These are phyloP conservation scores for Pseudonectria foliicola DNA, from an alignment of 2,329 filamentous ascomycete genomes.

Conservation along the genomic window DNA sequence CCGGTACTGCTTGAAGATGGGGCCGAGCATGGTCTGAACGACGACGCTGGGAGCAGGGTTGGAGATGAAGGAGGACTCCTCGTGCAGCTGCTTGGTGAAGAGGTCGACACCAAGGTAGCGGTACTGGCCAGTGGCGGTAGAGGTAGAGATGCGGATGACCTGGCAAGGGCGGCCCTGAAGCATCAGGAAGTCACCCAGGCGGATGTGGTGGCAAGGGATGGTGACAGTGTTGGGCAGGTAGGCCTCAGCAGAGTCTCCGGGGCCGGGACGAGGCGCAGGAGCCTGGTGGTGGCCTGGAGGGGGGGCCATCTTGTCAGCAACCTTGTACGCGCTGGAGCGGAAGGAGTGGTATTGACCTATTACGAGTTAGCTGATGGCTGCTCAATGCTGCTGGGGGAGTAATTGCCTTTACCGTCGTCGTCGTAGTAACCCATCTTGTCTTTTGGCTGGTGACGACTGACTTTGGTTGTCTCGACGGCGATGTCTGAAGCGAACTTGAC, in stretches of 20 bases:
- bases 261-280: slow-evolving; percentile 23
- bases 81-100: slow-evolving; percentile 99
- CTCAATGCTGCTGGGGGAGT: background rate
- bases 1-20: slow-evolving; percentile 99
- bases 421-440: slow-evolving; percentile 61
- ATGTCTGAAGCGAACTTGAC: slow-evolving; percentile 57
- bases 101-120: slow-evolving; percentile 99
- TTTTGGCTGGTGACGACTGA: slow-evolving; percentile 35
- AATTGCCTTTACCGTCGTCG: slow-evolving; percentile 44
- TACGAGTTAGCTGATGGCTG: slow-evolving; percentile 12
- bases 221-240: slow-evolving; percentile 76
- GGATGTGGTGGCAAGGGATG: slow-evolving; percentile 99
- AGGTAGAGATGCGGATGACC: slow-evolving; percentile 99
- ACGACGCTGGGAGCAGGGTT: slow-evolving; percentile 95
- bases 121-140: slow-evolving; percentile 96
- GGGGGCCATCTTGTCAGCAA: slow-evolving; percentile 48
- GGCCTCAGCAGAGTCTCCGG: slow-evolving; percentile 23
- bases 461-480: slow-evolving; percentile 47
- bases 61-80: slow-evolving; percentile 96
- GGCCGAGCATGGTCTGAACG: slow-evolving; percentile 98
- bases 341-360: slow-evolving; percentile 54
- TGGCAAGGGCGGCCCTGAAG: slow-evolving; percentile 98
- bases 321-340: slow-evolving; percentile 49
- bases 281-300: slow-evolving; percentile 34
- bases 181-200: slow-evolving; percentile 96